Evolutionary conservation across 2,329 filamentous ascomycete species (phyloP).

Genomic region (Emergomyces africanus): DNA sequence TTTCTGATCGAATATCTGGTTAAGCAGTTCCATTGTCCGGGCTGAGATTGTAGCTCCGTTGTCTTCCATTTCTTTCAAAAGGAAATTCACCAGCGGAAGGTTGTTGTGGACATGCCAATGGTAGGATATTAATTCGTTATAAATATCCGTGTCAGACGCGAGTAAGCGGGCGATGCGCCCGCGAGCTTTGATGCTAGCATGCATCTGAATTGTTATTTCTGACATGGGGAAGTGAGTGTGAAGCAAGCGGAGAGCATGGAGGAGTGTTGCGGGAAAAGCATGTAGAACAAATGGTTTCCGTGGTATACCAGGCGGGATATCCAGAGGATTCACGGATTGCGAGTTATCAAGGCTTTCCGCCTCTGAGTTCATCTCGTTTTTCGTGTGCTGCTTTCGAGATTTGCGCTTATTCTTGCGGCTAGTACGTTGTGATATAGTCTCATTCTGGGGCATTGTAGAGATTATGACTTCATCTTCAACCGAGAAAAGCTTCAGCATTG

Average conservation of each 20-base stretch:
- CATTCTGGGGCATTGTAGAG: not conserved
- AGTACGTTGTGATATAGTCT: not conserved
- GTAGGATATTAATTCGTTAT: constrained; percentile 32
- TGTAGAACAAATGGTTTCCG: constrained; percentile 20
- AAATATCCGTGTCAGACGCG: constrained; percentile 29
- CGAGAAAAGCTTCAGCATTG: constrained; percentile 21
- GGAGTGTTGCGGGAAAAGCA: constrained; percentile 31
- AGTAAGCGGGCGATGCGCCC: constrained; percentile 32
- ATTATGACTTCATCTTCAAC: constrained; percentile 3
- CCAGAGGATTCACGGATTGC: constrained; percentile 9
- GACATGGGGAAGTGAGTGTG: constrained; percentile 30
- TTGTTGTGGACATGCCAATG: constrained; percentile 31
- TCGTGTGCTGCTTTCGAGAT: not conserved
- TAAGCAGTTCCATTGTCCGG: constrained; percentile 22
- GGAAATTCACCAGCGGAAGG: constrained; percentile 25
- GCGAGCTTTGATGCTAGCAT: constrained; percentile 27
- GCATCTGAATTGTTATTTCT: constrained; percentile 27
- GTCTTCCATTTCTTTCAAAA: constrained; percentile 34
- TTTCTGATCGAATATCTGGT: constrained; percentile 18
- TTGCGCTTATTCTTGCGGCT: too few relatives aligned
- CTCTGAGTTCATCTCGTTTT: not conserved
- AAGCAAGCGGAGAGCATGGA: constrained; percentile 29
- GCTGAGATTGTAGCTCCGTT: constrained; percentile 26
- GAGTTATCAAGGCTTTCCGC: not conserved
- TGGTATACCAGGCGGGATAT: constrained; percentile 22